Conservation (phyloP, 495 filamentous ascomycete genomes). For the Penicillium argentinense region DNA sequence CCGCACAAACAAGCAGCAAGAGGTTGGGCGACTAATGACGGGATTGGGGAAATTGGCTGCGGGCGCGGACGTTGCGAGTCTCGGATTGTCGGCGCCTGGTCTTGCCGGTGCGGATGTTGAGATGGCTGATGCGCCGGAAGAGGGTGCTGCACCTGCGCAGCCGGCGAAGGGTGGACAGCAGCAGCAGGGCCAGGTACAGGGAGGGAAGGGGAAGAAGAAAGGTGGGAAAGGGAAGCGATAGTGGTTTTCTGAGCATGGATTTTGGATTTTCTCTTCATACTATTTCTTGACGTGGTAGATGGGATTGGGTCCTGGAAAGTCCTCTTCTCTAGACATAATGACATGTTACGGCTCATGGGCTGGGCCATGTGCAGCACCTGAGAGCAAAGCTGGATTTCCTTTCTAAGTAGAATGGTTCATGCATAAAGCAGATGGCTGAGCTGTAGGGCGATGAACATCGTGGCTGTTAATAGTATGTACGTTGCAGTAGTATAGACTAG, state of each 20-base stretch:
- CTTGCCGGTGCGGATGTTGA: slow-evolving; percentile 33
- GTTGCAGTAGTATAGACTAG: neutral
- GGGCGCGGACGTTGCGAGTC: slow-evolving; percentile 57
- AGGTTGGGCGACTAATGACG: slow-evolving; percentile 78
- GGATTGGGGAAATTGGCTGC: slow-evolving; percentile 67
- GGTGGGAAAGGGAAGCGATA: slow-evolving; percentile 20
- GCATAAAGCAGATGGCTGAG: neutral
- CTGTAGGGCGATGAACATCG: neutral
- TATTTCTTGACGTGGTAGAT: too few relatives aligned
- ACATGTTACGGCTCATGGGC: slow-evolving; percentile 13
- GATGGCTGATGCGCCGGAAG: slow-evolving; percentile 37
- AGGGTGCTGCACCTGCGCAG: slow-evolving; percentile 13
- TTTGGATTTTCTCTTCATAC: too few relatives aligned
- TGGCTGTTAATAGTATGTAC: too few relatives aligned
- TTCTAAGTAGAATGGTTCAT: too few relatives aligned
- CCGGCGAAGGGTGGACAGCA: slow-evolving; percentile 20
- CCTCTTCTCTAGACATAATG: slow-evolving; percentile 16
- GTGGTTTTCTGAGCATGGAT: neutral
- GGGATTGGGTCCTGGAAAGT: neutral
- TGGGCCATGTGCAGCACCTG: too few relatives aligned
- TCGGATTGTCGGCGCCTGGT: slow-evolving; percentile 43
- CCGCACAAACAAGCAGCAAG: slow-evolving; percentile 83
- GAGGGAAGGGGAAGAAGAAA: slow-evolving; percentile 36
- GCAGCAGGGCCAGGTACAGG: slow-evolving; percentile 11
- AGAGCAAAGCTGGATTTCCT: too few relatives aligned